Percentiles rank a stretch among this genome's conserved stretches.
Conservation (phyloP, 345 rosid species). For the Psidium guajava region DNA sequence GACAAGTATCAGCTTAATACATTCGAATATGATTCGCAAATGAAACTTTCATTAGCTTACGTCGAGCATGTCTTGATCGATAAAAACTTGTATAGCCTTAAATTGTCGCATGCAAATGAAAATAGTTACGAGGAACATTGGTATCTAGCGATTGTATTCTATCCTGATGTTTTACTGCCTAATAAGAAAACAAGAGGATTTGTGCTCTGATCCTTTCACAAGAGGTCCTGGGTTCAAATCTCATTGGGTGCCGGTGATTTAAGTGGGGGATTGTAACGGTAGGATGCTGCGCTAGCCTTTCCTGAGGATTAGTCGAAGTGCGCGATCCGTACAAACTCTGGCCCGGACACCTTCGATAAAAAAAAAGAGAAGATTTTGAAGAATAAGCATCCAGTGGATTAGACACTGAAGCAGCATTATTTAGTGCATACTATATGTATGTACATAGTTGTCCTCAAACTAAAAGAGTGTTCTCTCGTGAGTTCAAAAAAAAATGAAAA, state of each 20-base stretch:
- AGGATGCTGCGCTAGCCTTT: too few relatives aligned
- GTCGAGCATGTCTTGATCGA: background rate
- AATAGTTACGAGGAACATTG: background rate
- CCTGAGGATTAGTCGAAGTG: too few relatives aligned
- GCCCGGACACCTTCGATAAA: too few relatives aligned
- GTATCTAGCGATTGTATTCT: background rate
- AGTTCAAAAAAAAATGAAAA: background rate
- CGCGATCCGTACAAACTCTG: too few relatives aligned
- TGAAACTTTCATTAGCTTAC: background rate
- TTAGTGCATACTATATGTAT: background rate
- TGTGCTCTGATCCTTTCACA: too few relatives aligned
- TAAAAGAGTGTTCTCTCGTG: background rate
- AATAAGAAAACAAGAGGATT: background rate
- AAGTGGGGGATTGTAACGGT: too few relatives aligned
- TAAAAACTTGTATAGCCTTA: background rate
- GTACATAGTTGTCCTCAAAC: background rate
- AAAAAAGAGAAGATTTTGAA: too few relatives aligned
- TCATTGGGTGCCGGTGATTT: too few relatives aligned
- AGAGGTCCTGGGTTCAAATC: too few relatives aligned
- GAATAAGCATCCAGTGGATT: background rate
- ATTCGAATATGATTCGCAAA: background rate
- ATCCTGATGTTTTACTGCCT: background rate
- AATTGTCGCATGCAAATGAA: background rate
- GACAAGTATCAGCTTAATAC: background rate
- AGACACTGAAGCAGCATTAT: background rate